Evolutionary conservation across 2,329 filamentous ascomycete genomes (phyloP).

Genomic region (Alternaria infectoria): DNA sequence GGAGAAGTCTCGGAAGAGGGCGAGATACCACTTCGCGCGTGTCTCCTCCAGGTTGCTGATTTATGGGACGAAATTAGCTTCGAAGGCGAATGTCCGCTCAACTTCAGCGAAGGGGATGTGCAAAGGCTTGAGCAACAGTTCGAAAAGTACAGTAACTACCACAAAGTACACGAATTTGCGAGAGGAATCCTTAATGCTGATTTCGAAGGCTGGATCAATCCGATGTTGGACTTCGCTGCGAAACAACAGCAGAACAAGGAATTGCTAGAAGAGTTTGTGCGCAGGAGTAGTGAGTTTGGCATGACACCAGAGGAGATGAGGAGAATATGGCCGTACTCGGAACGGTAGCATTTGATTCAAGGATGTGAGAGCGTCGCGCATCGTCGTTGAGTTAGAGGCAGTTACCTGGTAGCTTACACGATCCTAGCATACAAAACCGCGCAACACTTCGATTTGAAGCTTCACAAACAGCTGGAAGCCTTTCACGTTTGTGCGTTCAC

Average conservation of each 20-base stretch:
- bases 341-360: neutral
- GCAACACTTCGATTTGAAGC: neutral
- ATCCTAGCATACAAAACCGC: neutral
- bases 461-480: neutral
- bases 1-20: constrained; percentile 38
- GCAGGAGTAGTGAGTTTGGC: constrained; percentile 17
- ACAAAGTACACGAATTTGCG: constrained; percentile 35
- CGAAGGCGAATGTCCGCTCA: constrained; percentile 31
- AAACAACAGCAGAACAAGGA: constrained; percentile 30
- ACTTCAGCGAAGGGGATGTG: constrained; percentile 36
- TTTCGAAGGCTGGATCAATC: constrained; percentile 46
- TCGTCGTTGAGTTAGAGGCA: neutral
- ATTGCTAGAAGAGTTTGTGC: constrained; percentile 24
- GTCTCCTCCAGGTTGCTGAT: constrained; percentile 41
- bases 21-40: constrained; percentile 41
- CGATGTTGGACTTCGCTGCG: constrained; percentile 33
- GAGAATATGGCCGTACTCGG: constrained; percentile 20
- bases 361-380: neutral
- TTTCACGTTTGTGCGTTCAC: neutral
- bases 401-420: neutral
- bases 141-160: constrained; percentile 37
- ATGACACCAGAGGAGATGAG: constrained; percentile 20
- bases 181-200: constrained; percentile 40
- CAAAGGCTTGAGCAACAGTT: constrained; percentile 37
- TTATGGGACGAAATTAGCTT: constrained; percentile 36